Conservation (phyloP, 768 basidiomycete genomes). For the Leccinum sublutescens region DNA sequence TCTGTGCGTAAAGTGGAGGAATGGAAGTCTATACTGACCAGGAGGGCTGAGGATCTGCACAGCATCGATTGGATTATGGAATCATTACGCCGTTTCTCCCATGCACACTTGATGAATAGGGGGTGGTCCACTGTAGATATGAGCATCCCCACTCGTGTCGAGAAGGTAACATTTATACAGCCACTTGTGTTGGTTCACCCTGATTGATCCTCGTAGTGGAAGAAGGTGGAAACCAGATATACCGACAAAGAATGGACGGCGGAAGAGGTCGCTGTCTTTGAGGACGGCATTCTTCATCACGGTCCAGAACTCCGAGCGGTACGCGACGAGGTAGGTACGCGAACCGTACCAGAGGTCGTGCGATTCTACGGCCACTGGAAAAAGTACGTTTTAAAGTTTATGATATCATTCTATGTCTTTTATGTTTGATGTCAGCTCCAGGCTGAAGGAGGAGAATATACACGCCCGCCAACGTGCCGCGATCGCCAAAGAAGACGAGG, state of each 20-base stretch:
- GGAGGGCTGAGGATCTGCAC: conserved; percentile 48
- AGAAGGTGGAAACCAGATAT: conserved; percentile 61
- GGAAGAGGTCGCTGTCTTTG: conserved; percentile 71
- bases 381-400: conserved; percentile 45
- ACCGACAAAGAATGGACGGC: conserved; percentile 69
- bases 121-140: conserved; percentile 64
- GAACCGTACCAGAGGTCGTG: conserved; percentile 74
- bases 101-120: conserved; percentile 56
- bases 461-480: conserved; percentile 42
- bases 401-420: conserved; percentile 5
- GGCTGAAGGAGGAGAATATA: conserved; percentile 67
- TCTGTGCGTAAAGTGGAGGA: conserved; percentile 54
- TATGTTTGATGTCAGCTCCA: conserved; percentile 42
- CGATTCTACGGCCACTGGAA: conserved; percentile 88
- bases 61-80: conserved; percentile 86
- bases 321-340: conserved; percentile 66
- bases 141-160: conserved; percentile 51
- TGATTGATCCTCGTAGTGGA: conserved; percentile 54
- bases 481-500: conserved; percentile 26
- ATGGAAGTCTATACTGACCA: conserved; percentile 55
- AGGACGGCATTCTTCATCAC: conserved; percentile 68
- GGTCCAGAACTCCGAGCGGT: conserved; percentile 81
- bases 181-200: conserved; percentile 10
- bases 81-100: conserved; percentile 67
- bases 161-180: conserved; percentile 55